phyloP scores from a whole-genome alignment of 2,329 filamentous ascomycete genomes.

The Scytalidium sp. region DNA sequence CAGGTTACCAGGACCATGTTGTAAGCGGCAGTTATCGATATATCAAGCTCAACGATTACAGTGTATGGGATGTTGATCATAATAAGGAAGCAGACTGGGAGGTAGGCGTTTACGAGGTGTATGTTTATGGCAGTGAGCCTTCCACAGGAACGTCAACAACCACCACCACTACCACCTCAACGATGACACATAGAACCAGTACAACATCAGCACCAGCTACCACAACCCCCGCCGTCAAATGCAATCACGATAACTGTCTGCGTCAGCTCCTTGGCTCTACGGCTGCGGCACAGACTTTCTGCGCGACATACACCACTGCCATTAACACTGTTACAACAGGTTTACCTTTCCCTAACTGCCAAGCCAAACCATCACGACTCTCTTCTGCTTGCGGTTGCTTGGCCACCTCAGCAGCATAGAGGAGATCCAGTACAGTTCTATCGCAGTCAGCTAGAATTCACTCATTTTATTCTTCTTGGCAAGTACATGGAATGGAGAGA shows the following conservation, averaged over 20 bases:
- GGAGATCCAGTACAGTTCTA: too few species aligned
- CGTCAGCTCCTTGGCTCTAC: background rate
- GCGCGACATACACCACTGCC: background rate
- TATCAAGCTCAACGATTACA: constrained; percentile 1
- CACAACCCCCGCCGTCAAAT: too few species aligned
- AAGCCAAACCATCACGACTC: background rate
- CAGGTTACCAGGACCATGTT: constrained; percentile 3
- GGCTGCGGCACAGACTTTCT: background rate
- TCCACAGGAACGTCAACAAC: background rate
- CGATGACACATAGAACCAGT: background rate
- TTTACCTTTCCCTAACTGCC: background rate
- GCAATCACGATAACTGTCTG: background rate
- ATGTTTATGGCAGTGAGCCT: constrained; percentile 2
- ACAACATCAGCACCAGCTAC: background rate
- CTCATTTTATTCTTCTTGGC: too few species aligned
- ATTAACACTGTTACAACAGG: background rate
- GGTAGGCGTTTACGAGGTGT: constrained; percentile 4
- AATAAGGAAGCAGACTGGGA: constrained; percentile 2
- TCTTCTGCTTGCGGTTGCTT: background rate
- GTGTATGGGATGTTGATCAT: constrained; percentile 7
- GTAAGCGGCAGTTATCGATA: constrained; percentile 5
- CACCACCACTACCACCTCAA: too few species aligned
- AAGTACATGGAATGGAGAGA: too few species aligned
- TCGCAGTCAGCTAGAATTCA: too few species aligned
- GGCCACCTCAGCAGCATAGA: background rate